These are phyloP conservation scores for Solanum stenotomum DNA, from an alignment of 257 asterid species.

Conservation along the genomic window DNA sequence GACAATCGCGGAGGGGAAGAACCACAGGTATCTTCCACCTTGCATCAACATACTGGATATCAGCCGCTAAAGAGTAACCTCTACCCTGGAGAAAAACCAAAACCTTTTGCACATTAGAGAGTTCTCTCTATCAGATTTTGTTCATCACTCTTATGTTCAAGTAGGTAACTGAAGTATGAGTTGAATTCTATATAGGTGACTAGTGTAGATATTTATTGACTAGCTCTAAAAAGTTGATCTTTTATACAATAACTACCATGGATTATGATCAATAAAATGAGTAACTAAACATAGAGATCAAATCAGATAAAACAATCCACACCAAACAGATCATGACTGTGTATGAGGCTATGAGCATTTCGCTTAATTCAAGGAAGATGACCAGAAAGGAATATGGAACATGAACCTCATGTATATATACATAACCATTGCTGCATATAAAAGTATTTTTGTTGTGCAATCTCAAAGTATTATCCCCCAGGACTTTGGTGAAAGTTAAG, in stretches of 20 bases:
- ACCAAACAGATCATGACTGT: not conserved
- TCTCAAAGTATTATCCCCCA: not conserved
- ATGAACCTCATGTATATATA: not conserved
- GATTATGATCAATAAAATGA: not conserved
- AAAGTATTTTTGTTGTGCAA: not conserved
- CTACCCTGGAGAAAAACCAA: slow-evolving; percentile 49
- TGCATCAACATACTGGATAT: slow-evolving; percentile 85
- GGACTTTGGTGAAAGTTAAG: not conserved
- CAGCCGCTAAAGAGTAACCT: slow-evolving; percentile 89
- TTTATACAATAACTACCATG: not conserved
- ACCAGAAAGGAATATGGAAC: not conserved
- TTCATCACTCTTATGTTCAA: not conserved
- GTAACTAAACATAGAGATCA: not conserved
- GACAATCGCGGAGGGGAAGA: slow-evolving; percentile 91
- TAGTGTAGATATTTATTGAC: not conserved
- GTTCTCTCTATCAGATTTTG: not conserved
- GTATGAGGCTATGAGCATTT: not conserved
- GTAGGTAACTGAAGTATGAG: not conserved
- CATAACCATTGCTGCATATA: not conserved
- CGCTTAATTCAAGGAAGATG: not conserved
- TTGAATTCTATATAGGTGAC: not conserved
- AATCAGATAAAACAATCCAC: not conserved
- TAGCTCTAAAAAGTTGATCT: not conserved
- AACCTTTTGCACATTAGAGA: not conserved
- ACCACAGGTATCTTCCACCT: slow-evolving; percentile 78